Evolutionary conservation across 306 rosid species (phyloP).

Genomic region (Trifolium subterraneum): DNA sequence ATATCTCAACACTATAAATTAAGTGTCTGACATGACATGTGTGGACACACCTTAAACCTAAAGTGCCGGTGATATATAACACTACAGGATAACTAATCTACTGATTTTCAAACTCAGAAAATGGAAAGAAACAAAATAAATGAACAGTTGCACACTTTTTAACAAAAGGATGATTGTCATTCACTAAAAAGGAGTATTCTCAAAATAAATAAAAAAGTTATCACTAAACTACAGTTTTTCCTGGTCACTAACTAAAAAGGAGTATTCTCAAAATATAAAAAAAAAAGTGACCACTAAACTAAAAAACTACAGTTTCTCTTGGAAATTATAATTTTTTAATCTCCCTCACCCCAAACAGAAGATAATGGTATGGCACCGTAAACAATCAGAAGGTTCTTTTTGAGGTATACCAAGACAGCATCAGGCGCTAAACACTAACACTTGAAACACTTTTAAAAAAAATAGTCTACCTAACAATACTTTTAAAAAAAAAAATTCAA

Average conservation of each 20-base stretch:
- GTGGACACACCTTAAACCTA: neutral
- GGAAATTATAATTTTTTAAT: slow-evolving; percentile 9
- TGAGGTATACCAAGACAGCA: neutral
- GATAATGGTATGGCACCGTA: neutral
- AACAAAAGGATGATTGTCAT: neutral
- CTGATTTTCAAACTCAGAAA: neutral
- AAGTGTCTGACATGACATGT: neutral
- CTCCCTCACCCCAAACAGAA: slow-evolving; percentile 17
- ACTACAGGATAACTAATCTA: slow-evolving; percentile 14
- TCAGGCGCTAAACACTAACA: slow-evolving; percentile 1
- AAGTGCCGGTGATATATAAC: neutral
- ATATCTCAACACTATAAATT: neutral
- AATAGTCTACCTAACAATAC: slow-evolving; percentile 5
- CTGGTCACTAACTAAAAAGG: neutral
- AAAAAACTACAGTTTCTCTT: neutral
- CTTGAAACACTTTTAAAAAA: neutral
- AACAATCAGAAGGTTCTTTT: neutral
- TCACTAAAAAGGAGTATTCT: neutral
- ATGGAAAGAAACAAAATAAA: slow-evolving; percentile 5
- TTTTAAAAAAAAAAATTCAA: too few species aligned
- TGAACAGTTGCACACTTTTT: neutral
- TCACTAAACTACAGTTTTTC: neutral
- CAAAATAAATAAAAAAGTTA: neutral
- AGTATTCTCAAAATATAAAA: neutral
- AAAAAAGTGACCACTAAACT: neutral